Evolutionary conservation across 345 rosid genomes (phyloP).

Genomic region (Eucalyptus brandiana): DNA sequence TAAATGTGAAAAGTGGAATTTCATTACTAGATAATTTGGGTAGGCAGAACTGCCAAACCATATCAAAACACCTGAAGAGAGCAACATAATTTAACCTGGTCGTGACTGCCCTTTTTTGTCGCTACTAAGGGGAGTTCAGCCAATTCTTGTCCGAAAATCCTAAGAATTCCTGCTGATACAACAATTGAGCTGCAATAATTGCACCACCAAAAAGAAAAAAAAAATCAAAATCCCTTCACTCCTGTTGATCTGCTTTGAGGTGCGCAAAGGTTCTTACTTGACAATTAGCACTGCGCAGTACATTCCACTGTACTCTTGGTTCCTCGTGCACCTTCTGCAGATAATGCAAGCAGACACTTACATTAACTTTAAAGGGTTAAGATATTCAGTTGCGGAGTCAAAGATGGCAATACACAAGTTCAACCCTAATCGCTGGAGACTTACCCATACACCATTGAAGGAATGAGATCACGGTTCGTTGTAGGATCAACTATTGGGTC

Average conservation of each 20-base stretch:
- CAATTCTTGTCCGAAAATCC: slow-evolving; percentile 33
- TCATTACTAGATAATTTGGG: background rate
- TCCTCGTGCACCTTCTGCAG: slow-evolving; percentile 17
- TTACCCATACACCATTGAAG: slow-evolving; percentile 93
- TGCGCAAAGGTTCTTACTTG: slow-evolving; percentile 5
- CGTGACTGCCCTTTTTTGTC: slow-evolving; percentile 18
- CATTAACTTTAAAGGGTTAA: background rate
- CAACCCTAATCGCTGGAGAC: background rate
- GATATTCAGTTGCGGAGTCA: background rate
- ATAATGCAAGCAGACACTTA: background rate
- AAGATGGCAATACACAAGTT: background rate
- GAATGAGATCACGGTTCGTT: slow-evolving; percentile 78
- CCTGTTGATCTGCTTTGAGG: background rate
- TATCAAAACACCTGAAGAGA: background rate
- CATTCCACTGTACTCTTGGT: slow-evolving; percentile 40
- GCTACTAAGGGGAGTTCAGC: slow-evolving; percentile 44
- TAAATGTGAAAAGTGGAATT: background rate
- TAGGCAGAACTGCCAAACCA: background rate
- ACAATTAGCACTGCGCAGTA: slow-evolving; percentile 34
- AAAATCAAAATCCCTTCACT: background rate
- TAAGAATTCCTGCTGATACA: slow-evolving; percentile 22
- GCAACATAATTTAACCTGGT: slow-evolving; percentile 10
- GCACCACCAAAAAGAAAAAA: background rate
- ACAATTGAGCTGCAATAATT: slow-evolving; percentile 24
- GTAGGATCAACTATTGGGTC: slow-evolving; percentile 75